Evolutionary conservation across 176 grass and related monocot genomes (phyloP).

Genomic region (Oryza meridionalis): DNA sequence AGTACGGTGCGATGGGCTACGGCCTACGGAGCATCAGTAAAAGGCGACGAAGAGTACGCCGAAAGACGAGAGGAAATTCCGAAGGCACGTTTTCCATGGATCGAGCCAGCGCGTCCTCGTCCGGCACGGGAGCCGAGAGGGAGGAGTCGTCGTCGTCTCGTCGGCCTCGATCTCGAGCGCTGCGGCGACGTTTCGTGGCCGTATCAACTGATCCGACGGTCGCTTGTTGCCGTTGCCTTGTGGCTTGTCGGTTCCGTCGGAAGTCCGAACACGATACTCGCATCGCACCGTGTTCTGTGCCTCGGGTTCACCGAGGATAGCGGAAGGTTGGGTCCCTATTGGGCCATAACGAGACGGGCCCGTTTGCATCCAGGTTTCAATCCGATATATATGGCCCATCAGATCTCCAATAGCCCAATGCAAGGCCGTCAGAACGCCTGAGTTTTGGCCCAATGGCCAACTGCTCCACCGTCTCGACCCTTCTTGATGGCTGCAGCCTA

Average conservation of each 20-base stretch:
- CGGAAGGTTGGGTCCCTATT: neutral
- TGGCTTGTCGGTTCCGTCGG: neutral
- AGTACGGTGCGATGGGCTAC: neutral
- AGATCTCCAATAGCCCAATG: too few relatives aligned
- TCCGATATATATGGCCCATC: too few relatives aligned
- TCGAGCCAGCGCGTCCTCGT: neutral
- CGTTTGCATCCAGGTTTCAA: too few relatives aligned
- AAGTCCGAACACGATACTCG: too few relatives aligned
- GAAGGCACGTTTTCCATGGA: neutral
- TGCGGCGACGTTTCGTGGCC: constrained; percentile 6
- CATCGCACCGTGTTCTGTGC: too few relatives aligned
- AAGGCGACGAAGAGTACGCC: neutral
- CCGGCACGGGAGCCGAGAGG: constrained; percentile 19
- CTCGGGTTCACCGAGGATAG: neutral
- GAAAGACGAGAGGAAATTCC: neutral
- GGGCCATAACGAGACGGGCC: too few relatives aligned
- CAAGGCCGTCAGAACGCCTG: too few relatives aligned
- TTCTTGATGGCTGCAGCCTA: neutral
- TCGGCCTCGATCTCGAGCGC: constrained; percentile 18
- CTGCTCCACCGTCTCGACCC: too few relatives aligned
- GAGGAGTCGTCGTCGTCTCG: neutral
- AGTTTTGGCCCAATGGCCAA: neutral
- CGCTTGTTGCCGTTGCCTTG: neutral
- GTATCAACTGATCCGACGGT: constrained; percentile 35
- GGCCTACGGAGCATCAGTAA: neutral